Evolutionary conservation across 1,284 basidiomycete genomes (phyloP).

Genomic region (Cryptococcus sp.): DNA sequence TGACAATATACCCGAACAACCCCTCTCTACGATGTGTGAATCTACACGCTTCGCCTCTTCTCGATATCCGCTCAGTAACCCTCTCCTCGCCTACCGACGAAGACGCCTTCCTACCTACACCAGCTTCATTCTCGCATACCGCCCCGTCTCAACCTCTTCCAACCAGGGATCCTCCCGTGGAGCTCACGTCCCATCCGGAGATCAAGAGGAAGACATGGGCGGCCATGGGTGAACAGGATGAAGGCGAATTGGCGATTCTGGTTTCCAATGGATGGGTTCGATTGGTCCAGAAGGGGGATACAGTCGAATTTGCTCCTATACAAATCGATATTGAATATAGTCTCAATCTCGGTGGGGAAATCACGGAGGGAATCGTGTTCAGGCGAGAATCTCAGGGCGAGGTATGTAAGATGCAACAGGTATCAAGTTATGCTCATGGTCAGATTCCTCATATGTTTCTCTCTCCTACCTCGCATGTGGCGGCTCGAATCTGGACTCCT

Average conservation of each 20-base stretch:
- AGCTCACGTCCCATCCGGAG: conserved; percentile 87
- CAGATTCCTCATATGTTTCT: conserved; percentile 91
- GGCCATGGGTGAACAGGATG: conserved; percentile 80
- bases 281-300: conserved; percentile 26
- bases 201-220: conserved; percentile 89
- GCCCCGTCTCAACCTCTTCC: conserved; percentile 53
- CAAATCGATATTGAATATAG: conserved; percentile 46
- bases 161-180: conserved; percentile 50
- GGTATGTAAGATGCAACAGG: conserved; percentile 54
- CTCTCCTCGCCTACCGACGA: conserved; percentile 39
- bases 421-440: conserved; percentile 49
- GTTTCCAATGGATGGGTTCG: conserved; percentile 74
- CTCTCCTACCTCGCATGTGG: conserved; percentile 79
- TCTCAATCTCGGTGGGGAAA: conserved; percentile 31
- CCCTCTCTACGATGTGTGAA: conserved; percentile 40
- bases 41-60: conserved; percentile 40
- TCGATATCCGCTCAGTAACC: conserved; percentile 38
- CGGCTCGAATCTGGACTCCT: conserved; percentile 94
- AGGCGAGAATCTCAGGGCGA: conserved; percentile 50
- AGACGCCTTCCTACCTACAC: conserved; percentile 56
- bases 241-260: conserved; percentile 88
- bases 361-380: conserved; percentile 44
- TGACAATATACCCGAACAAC: conserved; percentile 42
- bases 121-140: conserved; percentile 63
- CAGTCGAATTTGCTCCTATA: conserved; percentile 35